Percentiles rank a stretch among this genome's conserved stretches.
Evolutionary conservation across 495 filamentous ascomycete species (phyloP).

Genomic region (Penicillium bialowiezense): DNA sequence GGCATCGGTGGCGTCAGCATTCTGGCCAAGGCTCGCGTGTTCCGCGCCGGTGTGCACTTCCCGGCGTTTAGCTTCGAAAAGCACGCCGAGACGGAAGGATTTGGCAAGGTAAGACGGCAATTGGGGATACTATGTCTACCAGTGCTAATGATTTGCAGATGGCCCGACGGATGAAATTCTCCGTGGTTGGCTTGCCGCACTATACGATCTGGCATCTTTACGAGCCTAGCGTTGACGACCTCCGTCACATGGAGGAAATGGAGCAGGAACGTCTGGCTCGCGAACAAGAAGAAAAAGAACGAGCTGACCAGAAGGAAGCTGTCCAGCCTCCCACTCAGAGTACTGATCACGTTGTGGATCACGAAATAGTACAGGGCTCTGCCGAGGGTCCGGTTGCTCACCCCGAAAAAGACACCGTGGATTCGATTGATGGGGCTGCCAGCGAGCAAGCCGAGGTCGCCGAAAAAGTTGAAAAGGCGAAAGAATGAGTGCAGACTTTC

Average conservation of each 20-base stretch:
- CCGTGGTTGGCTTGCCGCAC: constrained; percentile 94
- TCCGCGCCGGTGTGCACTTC: constrained; percentile 93
- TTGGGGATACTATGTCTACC: neutral
- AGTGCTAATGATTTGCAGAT: constrained; percentile 61
- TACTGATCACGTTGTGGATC: neutral
- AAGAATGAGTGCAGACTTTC: neutral
- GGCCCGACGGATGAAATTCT: constrained; percentile 93
- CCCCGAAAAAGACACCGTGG: constrained; percentile 14
- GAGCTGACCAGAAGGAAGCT: constrained; percentile 44
- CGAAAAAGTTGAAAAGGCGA: neutral
- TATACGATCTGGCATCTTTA: constrained; percentile 99
- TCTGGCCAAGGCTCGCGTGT: constrained; percentile 91
- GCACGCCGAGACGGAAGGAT: constrained; percentile 97
- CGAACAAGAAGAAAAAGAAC: constrained; percentile 71
- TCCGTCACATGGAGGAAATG: constrained; percentile 98
- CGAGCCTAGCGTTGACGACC: constrained; percentile 95
- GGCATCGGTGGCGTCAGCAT: constrained; percentile 98
- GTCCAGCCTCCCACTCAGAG: constrained; percentile 7
- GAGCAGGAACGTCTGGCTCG: constrained; percentile 70
- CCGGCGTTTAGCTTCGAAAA: constrained; percentile 98
- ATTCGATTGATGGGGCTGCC: constrained; percentile 2
- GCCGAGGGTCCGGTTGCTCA: constrained; percentile 14
- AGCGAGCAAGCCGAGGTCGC: neutral
- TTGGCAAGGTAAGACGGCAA: constrained; percentile 76
- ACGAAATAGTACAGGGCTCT: constrained; percentile 11